Evolutionary conservation across 495 filamentous ascomycete genomes (phyloP).

Genomic region (Neurospora sp.): DNA sequence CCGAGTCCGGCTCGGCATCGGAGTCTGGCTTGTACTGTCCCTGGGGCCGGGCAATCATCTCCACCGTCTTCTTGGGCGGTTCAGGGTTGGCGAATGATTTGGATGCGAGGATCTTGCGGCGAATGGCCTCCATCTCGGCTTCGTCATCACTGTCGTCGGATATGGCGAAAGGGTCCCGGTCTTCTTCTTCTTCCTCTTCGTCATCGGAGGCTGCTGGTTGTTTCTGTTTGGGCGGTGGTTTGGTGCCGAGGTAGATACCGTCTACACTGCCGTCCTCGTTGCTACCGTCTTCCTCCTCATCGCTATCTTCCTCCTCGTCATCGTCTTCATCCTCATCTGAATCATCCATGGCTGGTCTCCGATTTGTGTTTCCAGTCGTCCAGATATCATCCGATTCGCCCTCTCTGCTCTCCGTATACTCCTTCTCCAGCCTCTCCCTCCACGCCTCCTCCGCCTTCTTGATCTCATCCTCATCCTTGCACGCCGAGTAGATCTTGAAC

Average conservation of each 20-base stretch:
- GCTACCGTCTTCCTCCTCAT: constrained; percentile 22
- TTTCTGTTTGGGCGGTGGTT: constrained; percentile 30
- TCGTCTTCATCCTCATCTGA: constrained; percentile 45
- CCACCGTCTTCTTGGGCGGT: constrained; percentile 38
- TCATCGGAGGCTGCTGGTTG: neutral
- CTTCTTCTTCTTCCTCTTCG: constrained; percentile 16
- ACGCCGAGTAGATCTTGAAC: constrained; percentile 76
- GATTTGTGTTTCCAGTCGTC: constrained; percentile 80
- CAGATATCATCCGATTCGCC: constrained; percentile 61
- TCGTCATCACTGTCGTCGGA: constrained; percentile 70
- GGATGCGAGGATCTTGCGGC: constrained; percentile 72
- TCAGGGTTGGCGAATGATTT: constrained; percentile 70
- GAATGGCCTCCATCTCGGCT: constrained; percentile 84
- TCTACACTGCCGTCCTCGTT: constrained; percentile 27
- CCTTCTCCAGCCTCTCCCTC: constrained; percentile 80
- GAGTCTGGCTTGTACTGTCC: constrained; percentile 47
- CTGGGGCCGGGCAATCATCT: constrained; percentile 47
- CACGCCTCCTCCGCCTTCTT: constrained; percentile 76
- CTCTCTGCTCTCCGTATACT: constrained; percentile 73
- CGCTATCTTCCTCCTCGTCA: constrained; percentile 33
- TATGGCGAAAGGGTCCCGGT: constrained; percentile 59
- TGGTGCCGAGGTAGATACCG: constrained; percentile 48
- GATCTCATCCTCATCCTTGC: constrained; percentile 73
- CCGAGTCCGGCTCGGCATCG: constrained; percentile 63
- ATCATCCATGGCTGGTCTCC: constrained; percentile 37